These are phyloP conservation scores for Cyclostephanos tholiformis DNA, from an alignment of 108 stramenopile species.

Conservation along the genomic window DNA sequence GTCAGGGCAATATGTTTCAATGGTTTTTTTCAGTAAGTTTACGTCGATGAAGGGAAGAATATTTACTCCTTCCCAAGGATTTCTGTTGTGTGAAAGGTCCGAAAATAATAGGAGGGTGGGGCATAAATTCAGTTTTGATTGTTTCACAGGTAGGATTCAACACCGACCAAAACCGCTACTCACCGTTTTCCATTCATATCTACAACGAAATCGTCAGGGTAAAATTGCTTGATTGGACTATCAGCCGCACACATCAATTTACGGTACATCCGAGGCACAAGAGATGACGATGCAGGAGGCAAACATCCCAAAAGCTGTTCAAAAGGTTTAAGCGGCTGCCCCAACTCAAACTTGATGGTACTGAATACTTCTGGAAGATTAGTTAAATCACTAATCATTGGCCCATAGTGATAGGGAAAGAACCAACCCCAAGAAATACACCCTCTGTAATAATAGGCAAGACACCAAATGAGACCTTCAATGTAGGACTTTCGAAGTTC, in stretches of 20 bases:
- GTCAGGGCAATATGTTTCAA: slow-evolving; percentile 80
- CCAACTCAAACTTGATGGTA: slow-evolving; percentile 84
- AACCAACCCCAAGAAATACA: slow-evolving; percentile 99
- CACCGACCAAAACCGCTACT: slow-evolving; percentile 7
- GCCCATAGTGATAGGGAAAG: slow-evolving; percentile 96
- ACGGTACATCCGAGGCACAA: slow-evolving; percentile 90
- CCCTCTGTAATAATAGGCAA: slow-evolving; percentile 98
- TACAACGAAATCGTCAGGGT: slow-evolving; percentile 91
- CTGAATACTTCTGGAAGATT: slow-evolving; percentile 83
- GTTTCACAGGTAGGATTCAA: neutral
- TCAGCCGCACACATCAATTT: slow-evolving; percentile 82
- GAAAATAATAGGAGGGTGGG: neutral
- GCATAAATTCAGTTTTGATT: neutral
- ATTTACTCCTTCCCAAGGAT: slow-evolving; percentile 99
- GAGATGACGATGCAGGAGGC: slow-evolving; percentile 83
- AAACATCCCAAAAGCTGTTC: slow-evolving; percentile 97
- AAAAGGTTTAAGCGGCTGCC: slow-evolving; percentile 90
- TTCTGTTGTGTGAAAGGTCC: slow-evolving; percentile 35
- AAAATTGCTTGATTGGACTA: slow-evolving; percentile 93
- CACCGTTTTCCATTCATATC: slow-evolving; percentile 98
- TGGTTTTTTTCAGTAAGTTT: slow-evolving; percentile 72
- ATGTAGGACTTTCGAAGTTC: slow-evolving; percentile 84
- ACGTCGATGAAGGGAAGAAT: slow-evolving; percentile 98
- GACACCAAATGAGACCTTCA: slow-evolving; percentile 98
- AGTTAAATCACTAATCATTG: slow-evolving; percentile 94